These are phyloP conservation scores for Aspergillus ostianus DNA, from an alignment of 495 filamentous ascomycete species.

Conservation along the genomic window DNA sequence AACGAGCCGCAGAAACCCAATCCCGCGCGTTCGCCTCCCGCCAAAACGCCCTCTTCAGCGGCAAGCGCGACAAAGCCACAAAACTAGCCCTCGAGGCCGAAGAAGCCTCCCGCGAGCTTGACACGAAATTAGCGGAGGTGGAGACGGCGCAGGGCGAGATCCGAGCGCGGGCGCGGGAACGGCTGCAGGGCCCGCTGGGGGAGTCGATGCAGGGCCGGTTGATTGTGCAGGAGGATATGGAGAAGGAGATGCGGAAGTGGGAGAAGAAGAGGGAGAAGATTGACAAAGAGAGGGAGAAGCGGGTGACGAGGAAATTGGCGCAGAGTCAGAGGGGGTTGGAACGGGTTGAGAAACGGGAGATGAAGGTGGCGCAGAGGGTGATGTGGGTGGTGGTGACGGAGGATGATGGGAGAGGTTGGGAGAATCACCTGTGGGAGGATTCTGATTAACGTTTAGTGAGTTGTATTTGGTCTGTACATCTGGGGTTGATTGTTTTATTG, in stretches of 20 bases:
- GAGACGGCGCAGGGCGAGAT: constrained; percentile 4
- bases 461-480: too few species aligned
- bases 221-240: constrained; percentile 14
- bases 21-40: constrained; percentile 6
- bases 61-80: constrained; percentile 11
- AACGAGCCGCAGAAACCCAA: constrained; percentile 17
- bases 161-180: constrained; percentile 3
- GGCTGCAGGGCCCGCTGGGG: constrained; percentile 14
- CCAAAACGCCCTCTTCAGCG: constrained; percentile 8
- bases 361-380: constrained; percentile 19
- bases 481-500: too few species aligned
- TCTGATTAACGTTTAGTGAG: not conserved
- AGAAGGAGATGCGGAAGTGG: constrained; percentile 18
- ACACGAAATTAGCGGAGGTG: constrained; percentile 10
- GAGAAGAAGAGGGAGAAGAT: constrained; percentile 13
- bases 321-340: constrained; percentile 7
- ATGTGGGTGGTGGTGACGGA: constrained; percentile 18
- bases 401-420: constrained; percentile 12
- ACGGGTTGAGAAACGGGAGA: constrained; percentile 10
- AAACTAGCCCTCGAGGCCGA: constrained; percentile 5
- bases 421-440: constrained; percentile 17
- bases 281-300: constrained; percentile 13
- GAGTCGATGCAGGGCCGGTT: constrained; percentile 10
- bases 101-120: constrained; percentile 5
- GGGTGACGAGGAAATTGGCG: constrained; percentile 1